These are phyloP conservation scores for Blattamonas nauphoetae DNA, from an alignment of 78 protist species.

Conservation along the genomic window DNA sequence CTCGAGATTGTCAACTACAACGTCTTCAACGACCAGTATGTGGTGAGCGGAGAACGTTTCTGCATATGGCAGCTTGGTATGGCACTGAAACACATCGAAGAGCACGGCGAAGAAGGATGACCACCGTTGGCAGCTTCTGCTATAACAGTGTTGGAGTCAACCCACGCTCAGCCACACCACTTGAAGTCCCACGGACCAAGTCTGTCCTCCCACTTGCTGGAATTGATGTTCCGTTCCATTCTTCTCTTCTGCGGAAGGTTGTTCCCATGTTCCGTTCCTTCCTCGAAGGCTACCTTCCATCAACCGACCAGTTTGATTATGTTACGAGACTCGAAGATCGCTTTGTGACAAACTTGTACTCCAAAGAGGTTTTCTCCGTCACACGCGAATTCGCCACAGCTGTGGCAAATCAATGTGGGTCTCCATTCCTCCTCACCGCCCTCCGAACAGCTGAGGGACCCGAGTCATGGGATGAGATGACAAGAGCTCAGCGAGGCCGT, in stretches of 20 bases:
- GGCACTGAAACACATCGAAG: conserved; percentile 19
- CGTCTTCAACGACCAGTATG: conserved; percentile 47
- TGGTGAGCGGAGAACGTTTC: conserved; percentile 37
- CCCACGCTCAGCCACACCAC: neutral
- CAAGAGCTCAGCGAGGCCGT: neutral
- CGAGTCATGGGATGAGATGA: neutral
- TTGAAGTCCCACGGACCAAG: conserved; percentile 26
- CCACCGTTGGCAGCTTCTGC: neutral
- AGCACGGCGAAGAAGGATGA: neutral
- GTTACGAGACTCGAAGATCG: neutral
- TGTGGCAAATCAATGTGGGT: neutral
- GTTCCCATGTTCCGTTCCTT: conserved; percentile 1
- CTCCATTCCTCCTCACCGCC: neutral
- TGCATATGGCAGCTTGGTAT: conserved; percentile 24
- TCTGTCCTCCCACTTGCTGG: conserved; percentile 56
- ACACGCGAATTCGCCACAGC: neutral
- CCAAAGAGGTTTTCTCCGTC: conserved; percentile 8
- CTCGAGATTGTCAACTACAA: conserved; percentile 61
- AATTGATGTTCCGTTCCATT: conserved; percentile 68
- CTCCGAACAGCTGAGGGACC: neutral
- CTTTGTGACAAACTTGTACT: conserved; percentile 49
- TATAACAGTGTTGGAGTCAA: neutral
- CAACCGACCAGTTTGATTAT: neutral
- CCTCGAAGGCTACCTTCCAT: neutral
- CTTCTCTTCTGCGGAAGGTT: conserved; percentile 25